These are phyloP conservation scores for Periconia digitata DNA, from an alignment of 2,329 filamentous ascomycete species.

Conservation along the genomic window DNA sequence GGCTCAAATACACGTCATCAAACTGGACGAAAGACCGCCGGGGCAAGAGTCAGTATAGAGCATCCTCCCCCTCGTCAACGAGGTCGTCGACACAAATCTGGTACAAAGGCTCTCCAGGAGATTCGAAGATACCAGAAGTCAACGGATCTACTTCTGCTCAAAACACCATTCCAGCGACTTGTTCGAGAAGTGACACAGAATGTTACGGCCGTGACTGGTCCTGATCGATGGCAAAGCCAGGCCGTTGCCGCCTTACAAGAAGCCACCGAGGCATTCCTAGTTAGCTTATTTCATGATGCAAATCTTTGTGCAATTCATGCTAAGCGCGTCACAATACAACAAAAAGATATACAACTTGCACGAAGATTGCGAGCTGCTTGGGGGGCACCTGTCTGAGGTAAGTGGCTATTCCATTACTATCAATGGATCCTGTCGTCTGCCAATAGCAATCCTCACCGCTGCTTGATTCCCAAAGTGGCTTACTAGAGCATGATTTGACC, in stretches of 20 bases:
- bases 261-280: constrained; percentile 97
- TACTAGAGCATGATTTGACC: too few relatives aligned
- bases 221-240: constrained; percentile 79
- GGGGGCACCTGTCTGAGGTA: constrained; percentile 40
- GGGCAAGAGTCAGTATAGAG: too few relatives aligned
- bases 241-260: constrained; percentile 97
- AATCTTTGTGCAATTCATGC: constrained; percentile 98
- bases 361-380: constrained; percentile 84
- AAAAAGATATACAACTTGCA: constrained; percentile 96
- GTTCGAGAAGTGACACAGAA: constrained; percentile 69
- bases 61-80: too few relatives aligned
- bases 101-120: constrained; percentile 95
- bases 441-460: too few relatives aligned
- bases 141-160: constrained; percentile 93
- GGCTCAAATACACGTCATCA: too few relatives aligned
- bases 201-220: constrained; percentile 71
- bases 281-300: constrained; percentile 97
- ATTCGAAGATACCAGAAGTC: constrained; percentile 98
- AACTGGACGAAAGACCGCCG: too few relatives aligned
- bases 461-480: too few relatives aligned
- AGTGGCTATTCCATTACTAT: too few relatives aligned
- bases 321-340: constrained; percentile 98
- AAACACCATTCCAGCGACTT: constrained; percentile 96
- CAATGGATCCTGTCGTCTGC: too few relatives aligned
- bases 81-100: too few relatives aligned